Base-by-base conservation (phyloP, 2,329 filamentous ascomycete genomes). In the Colletotrichum sp. region DNA sequence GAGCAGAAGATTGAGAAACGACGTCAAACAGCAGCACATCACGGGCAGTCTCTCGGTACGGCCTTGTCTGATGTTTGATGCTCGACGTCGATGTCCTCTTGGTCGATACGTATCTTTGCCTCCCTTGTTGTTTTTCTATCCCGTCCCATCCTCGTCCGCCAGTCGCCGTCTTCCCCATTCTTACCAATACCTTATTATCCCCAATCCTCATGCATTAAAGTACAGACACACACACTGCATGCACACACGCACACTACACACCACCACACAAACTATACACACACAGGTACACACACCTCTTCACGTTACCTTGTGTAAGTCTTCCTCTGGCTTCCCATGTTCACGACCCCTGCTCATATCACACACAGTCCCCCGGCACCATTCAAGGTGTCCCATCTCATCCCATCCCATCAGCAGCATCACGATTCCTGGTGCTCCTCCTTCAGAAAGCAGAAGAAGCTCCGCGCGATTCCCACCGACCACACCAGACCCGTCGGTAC, bases 101-200 rank as follows among this genome's bases (percentile, higher is more conserved):
- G 39, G 18, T 66, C n/a, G 36, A 52, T 71, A 75, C 68, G 60
- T 75, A 75, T 75, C 72, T 36, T 65, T 49, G 72, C 72, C 72
- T 64, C 55, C 21, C 28, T 34, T 18, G 68, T 26, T n/a, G 15
- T 74, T 49, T 65, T 74, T 65, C 36, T 74, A 71, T 44, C 39
- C 60, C 49, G 68, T 65, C 32, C 30, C 34, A 60, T 71, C 72
- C 67, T 74, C 59, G 59, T n/a, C 57, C 21, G 28, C 32, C 39
- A 49, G 39, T 49, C 39, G 39, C 39, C 9, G 39, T 49, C 39
- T n/a, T 60, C 67, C 62, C 49, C 36, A 57, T 49, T 21, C 67
- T 49, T 24, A 57, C 49, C 67, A 49, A 49, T 49, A 49, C 39
- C 39, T 49, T 49, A 49, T 49, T 49, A n/a, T 49, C 72, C n/a